phyloP scores from a whole-genome alignment of 1,139 yeast species.

The Tardiomyces depauwii region DNA sequence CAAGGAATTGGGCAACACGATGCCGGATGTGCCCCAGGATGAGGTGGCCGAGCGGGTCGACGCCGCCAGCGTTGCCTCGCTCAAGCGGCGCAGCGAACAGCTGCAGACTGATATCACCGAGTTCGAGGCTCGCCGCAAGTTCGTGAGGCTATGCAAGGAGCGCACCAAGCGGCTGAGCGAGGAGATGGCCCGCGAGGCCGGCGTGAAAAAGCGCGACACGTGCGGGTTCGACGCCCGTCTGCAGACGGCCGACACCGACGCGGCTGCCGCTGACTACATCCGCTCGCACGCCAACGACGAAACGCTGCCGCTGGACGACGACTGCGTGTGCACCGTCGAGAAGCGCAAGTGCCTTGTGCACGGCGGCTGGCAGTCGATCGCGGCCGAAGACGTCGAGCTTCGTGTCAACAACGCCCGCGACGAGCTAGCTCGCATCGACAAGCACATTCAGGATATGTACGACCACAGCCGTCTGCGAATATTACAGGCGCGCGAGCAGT shows the following conservation, averaged over 20 bases:
- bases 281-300: slow-evolving; percentile 11
- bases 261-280: slow-evolving; percentile 3
- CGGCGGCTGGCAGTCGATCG: slow-evolving; percentile 52
- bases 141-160: slow-evolving; percentile 6
- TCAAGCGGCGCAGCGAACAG: neutral
- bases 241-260: slow-evolving; percentile 11
- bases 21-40: neutral
- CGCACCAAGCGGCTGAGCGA: slow-evolving; percentile 13
- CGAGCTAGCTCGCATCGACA: slow-evolving; percentile 17
- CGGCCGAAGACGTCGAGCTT: slow-evolving; percentile 32
- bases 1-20: neutral
- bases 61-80: neutral
- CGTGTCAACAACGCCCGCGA: slow-evolving; percentile 28
- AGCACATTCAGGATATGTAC: neutral
- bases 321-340: slow-evolving; percentile 41
- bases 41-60: neutral
- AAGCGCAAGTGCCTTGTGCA: slow-evolving; percentile 57
- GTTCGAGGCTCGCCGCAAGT: neutral
- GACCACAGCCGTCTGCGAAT: neutral
- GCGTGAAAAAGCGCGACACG: slow-evolving; percentile 25
- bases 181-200: slow-evolving; percentile 12
- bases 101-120: neutral
- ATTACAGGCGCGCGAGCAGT: neutral
- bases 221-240: slow-evolving; percentile 32
- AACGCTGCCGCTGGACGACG: slow-evolving; percentile 10